Evolutionary conservation across 495 filamentous ascomycete genomes (phyloP).

Genomic region (Extremus antarcticus): DNA sequence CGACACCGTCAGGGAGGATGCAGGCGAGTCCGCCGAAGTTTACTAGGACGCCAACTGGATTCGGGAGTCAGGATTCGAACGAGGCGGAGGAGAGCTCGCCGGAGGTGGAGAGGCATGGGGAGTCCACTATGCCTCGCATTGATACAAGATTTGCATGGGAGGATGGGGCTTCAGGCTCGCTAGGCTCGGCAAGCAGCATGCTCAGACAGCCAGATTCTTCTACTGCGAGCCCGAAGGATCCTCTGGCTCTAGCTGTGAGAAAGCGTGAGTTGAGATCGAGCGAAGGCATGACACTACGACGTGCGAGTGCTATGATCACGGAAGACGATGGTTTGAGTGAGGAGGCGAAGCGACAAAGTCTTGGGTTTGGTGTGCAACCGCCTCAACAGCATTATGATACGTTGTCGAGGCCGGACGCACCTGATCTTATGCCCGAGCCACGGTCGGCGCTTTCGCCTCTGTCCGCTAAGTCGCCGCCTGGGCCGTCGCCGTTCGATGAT

Average conservation of each 20-base stretch:
- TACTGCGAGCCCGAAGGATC: neutral
- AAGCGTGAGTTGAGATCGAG: slow-evolving; percentile 1
- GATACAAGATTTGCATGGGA: neutral
- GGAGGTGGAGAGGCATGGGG: neutral
- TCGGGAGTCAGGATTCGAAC: neutral
- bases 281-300: neutral
- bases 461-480: slow-evolving; percentile 6
- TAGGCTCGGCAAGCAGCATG: neutral
- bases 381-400: slow-evolving; percentile 1
- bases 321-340: neutral
- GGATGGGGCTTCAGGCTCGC: neutral
- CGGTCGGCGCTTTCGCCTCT: slow-evolving; percentile 2
- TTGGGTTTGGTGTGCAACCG: neutral
- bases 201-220: neutral
- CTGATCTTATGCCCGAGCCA: slow-evolving; percentile 1
- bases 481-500: slow-evolving; percentile 16
- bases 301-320: neutral
- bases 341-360: neutral
- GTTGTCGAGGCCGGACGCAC: neutral
- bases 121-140: neutral
- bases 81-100: neutral
- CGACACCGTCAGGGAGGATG: slow-evolving; percentile 1
- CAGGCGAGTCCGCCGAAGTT: neutral
- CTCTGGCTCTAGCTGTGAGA: neutral
- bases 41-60: neutral